Evolutionary conservation across 768 basidiomycete genomes (phyloP), one percentile per base, ranked within the genome.

Genomic region (Rhizopogon rudus): DNA sequence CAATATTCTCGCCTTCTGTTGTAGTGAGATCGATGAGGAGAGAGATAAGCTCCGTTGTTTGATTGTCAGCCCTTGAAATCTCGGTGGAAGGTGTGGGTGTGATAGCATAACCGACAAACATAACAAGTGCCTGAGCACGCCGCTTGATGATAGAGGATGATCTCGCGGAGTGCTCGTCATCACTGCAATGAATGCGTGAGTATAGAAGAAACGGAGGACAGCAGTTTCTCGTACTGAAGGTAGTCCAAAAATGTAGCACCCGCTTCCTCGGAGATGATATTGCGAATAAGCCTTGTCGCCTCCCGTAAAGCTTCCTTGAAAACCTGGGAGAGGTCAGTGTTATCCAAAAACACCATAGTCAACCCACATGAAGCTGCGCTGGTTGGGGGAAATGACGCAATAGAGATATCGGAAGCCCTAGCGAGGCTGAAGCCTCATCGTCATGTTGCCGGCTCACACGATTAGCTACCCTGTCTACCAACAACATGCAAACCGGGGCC

Each of bases 401-500:
- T 3, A 94, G 63, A 6, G 83, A 76, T 8, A 85, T 74, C 0
- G 91, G 90, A 16, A 98, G 73, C 12, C 81, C 71, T 29, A 94
- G 74, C 0, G 84, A 77, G 41, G 67, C 73, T 44, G 77, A 77
- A 6, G 79, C 78, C 49, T 93, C 91, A 17, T 81, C 79, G 3
- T 75, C 60, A 37, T 72, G 76, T 65, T 86, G 87, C 44, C 86
- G 81, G 10, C 83, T 79, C 37, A 87, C 78, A 16, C 86, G 82
- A 60, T 83, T 89, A 8, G 84, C 80, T 3, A 80, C 75, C 61
- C 88, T 91, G 62, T 95, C 91, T 1, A 93, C 77, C 22, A 98
- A 76, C 0, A 98, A 81, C 83, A 97, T 88, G 53, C 80, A 83
- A 13, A 97, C 69, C 0, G 93, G 87, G 0, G 90, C 78, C 43